Percentiles rank a stretch among this genome's conserved stretches.
Conservation (phyloP, 2,329 filamentous ascomycete species). For the Pseudogymnoascus sp. region DNA sequence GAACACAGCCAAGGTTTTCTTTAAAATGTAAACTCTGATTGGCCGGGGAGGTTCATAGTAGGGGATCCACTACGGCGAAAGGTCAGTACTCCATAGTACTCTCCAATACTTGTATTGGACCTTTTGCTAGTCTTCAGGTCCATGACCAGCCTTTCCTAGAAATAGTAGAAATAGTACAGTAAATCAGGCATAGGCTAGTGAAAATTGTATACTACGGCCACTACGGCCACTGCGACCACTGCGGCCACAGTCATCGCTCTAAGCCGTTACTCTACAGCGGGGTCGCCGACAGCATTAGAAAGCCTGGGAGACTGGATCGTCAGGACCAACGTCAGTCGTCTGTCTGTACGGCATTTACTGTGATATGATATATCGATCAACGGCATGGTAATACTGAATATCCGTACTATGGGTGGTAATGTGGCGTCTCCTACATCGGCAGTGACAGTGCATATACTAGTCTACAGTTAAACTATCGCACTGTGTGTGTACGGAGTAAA, state of each 20-base stretch:
- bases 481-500: background rate
- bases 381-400: background rate
- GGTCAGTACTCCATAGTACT: background rate
- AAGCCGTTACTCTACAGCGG: background rate
- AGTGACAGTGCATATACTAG: background rate
- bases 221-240: background rate
- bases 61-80: background rate
- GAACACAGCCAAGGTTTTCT: conserved; percentile 2
- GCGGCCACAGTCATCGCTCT: background rate
- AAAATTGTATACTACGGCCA: background rate
- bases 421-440: conserved; percentile 2
- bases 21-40: background rate
- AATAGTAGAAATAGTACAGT: background rate
- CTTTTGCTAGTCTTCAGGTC: background rate
- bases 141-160: background rate
- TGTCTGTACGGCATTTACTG: background rate
- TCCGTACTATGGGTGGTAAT: background rate
- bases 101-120: background rate
- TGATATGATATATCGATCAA: background rate
- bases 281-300: background rate
- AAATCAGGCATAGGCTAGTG: background rate
- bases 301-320: background rate
- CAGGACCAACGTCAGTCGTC: background rate
- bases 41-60: background rate
- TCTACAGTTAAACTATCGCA: background rate